phyloP scores from a whole-genome alignment of 1,139 yeast species.

The Nakaseomyces delphensis region DNA sequence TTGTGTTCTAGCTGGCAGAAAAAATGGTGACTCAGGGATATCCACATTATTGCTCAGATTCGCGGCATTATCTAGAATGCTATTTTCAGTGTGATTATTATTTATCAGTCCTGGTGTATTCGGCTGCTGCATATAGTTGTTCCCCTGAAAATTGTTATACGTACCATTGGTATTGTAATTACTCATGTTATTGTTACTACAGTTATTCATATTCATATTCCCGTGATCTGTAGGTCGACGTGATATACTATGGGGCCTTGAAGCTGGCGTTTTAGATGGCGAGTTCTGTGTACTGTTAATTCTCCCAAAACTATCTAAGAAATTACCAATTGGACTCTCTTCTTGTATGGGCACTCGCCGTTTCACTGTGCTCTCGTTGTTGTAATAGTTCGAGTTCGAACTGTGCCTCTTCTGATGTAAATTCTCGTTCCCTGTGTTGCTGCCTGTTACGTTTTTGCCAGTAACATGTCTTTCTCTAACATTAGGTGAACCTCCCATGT shows the following conservation, averaged over 20 bases:
- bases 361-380: slow-evolving; percentile 1
- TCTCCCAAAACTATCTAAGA: slow-evolving; percentile 2
- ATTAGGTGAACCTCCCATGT: slow-evolving; percentile 5
- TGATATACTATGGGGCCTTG: slow-evolving; percentile 3
- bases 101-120: slow-evolving; percentile 1
- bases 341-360: slow-evolving; percentile 4
- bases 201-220: background rate
- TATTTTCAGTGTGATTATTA: slow-evolving; percentile 2
- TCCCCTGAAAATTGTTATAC: background rate
- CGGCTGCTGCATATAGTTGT: background rate
- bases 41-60: background rate
- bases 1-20: slow-evolving; percentile 2
- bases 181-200: background rate
- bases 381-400: slow-evolving; percentile 5
- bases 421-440: background rate
- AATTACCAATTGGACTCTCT: slow-evolving; percentile 3
- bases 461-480: slow-evolving; percentile 1
- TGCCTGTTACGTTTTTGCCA: background rate
- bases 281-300: background rate
- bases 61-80: background rate
- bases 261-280: slow-evolving; percentile 2
- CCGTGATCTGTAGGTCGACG: slow-evolving; percentile 2
- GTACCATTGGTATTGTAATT: background rate
- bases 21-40: slow-evolving; percentile 4
- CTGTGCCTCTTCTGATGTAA: slow-evolving; percentile 8